Evolutionary conservation across 441 rosid genomes (phyloP), one percentile per base, ranked within the genome.

Genomic region (Adansonia gregorii): DNA sequence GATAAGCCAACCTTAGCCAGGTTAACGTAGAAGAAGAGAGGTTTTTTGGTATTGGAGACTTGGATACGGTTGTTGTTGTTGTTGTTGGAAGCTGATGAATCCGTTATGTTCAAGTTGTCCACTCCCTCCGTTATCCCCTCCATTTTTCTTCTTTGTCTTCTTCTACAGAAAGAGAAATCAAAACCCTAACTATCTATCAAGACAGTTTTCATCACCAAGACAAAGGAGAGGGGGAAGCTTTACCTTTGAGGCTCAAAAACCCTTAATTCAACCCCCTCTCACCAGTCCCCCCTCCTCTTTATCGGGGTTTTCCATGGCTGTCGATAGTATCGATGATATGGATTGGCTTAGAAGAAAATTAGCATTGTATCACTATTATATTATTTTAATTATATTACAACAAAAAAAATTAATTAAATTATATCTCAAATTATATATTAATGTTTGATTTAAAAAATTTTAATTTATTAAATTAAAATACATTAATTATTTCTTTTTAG

Each of bases 31-130:
- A 90, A 90, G 81, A 89, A 90, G 24, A 89, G 85, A 48, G 94
- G 92, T 43, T 89, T 88, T 74, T 90, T 89, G 80, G 92, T 90
- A 78, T 86, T 90, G 60, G 94, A 90, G 77, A 90, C 94, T 83
- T 90, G 94, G 77, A 90, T 89, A 55, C 91, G 87, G 80, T 89
- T 90, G 84, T 84, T 88, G 35, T 27, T 27, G 35, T 0, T 89
- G 82, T 43, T 75, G 15, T 43, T 71, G 11, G 35, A 17, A 14
- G 85, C 58, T 24, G 66, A 61, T 27, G 66, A 61, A 61, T 61
- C 41, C 45, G 45, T 41, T 5, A 41, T 41, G 87, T 69, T 82
- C 39, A 31, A 31, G 39, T 31, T 31, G 39, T 31, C 4, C 73
- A 90, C 66, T 61, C n/a, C 66, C 66, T 61, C 66, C 49, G 84